A percentile compares a stretch with the other conserved stretches of the same genome.
phyloP scores from a whole-genome alignment of 2,329 filamentous ascomycete genomes.

The Nigrospora osmanthi region DNA sequence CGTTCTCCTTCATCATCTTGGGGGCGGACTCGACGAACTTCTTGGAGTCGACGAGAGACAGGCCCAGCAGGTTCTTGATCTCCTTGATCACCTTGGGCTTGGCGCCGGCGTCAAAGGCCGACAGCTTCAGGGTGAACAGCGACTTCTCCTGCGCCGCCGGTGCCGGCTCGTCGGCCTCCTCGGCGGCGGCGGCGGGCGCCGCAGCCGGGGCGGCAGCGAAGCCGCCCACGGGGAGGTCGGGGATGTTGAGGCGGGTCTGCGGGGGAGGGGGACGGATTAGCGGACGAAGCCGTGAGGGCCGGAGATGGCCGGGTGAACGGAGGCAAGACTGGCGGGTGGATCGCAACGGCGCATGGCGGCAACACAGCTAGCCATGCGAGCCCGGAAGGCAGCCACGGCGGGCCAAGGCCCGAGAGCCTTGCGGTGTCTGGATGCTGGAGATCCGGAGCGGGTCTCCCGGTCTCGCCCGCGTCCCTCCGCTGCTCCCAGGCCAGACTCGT shows the following conservation, averaged over 20 bases:
- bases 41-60: conserved; percentile 98
- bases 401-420: too few species aligned
- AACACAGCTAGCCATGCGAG: too few species aligned
- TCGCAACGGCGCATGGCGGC: too few species aligned
- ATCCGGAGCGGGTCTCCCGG: too few species aligned
- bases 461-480: too few species aligned
- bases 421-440: too few species aligned
- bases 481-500: too few species aligned
- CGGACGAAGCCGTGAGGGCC: too few species aligned
- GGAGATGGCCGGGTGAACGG: too few species aligned
- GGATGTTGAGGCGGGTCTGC: conserved; percentile 91
- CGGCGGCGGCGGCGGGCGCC: conserved; percentile 53
- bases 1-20: conserved; percentile 98
- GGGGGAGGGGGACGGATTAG: conserved; percentile 5
- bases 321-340: too few species aligned
- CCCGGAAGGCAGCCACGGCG: too few species aligned
- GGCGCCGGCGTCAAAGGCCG: conserved; percentile 75
- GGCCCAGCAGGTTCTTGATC: conserved; percentile 89
- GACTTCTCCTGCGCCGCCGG: conserved; percentile 91
- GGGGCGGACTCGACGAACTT: conserved; percentile 99
- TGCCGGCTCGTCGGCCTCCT: conserved; percentile 83
- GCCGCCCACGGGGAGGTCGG: conserved; percentile 89
- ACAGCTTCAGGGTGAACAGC: conserved; percentile 91
- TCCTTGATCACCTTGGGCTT: conserved; percentile 99
- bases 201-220: conserved; percentile 67